These are phyloP conservation scores for Termitomyces eurrhizus DNA, from an alignment of 768 basidiomycete genomes.

Conservation along the genomic window DNA sequence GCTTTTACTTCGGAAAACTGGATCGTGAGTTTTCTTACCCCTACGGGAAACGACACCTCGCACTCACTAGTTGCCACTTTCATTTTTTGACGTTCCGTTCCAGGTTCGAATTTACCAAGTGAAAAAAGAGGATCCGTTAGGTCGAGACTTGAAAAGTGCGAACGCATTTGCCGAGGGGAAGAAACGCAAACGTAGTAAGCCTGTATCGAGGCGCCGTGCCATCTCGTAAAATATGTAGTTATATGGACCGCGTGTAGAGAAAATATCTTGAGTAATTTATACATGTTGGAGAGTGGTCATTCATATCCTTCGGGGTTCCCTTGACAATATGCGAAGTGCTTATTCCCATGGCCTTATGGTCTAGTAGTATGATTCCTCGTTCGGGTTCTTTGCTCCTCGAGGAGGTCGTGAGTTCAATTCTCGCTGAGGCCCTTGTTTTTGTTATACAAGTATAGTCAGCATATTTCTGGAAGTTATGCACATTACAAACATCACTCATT, in stretches of 20 bases:
- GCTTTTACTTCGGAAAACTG: slow-evolving; percentile 99
- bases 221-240: slow-evolving; percentile 8
- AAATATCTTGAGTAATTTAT: background rate
- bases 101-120: slow-evolving; percentile 93
- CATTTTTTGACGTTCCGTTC: background rate
- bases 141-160: slow-evolving; percentile 85
- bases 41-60: background rate
- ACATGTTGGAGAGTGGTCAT: too few relatives aligned
- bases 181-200: slow-evolving; percentile 82
- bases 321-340: too few relatives aligned
- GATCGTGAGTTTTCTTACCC: slow-evolving; percentile 62
- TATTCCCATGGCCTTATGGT: slow-evolving; percentile 11
- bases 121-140: slow-evolving; percentile 88
- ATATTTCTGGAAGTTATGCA: too few relatives aligned
- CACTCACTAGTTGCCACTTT: slow-evolving; percentile 5
- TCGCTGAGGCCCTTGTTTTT: slow-evolving; percentile 13
- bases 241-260: background rate
- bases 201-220: slow-evolving; percentile 55
- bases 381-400: slow-evolving; percentile 7
- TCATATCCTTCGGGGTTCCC: too few relatives aligned
- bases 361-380: slow-evolving; percentile 17
- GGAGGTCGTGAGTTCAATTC: slow-evolving; percentile 17
- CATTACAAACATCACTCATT: too few relatives aligned
- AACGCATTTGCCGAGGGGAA: slow-evolving; percentile 84
- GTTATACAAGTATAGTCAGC: background rate